Conservation (phyloP, 805 yeast genomes). For the Pichia ethanolica region DNA sequence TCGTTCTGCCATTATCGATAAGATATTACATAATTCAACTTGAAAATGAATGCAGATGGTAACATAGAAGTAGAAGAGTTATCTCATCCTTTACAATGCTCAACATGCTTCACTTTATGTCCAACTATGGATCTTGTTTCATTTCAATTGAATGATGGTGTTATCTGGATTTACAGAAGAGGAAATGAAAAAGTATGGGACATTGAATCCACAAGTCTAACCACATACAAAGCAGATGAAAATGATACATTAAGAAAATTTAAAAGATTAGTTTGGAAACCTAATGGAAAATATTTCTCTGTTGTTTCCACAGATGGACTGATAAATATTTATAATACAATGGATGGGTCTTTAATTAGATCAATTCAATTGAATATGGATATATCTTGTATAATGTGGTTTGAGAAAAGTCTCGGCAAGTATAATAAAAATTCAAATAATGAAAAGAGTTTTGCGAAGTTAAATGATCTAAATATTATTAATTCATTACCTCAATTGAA, state of each 20-base stretch:
- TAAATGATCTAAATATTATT: conserved; percentile 17
- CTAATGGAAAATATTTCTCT: conserved; percentile 27
- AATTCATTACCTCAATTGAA: conserved; percentile 22
- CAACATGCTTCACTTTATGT: conserved; percentile 21
- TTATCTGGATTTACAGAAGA: conserved; percentile 26
- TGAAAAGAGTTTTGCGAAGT: too few relatives aligned
- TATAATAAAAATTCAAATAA: too few relatives aligned
- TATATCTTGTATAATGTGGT: conserved; percentile 19
- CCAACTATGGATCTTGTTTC: conserved; percentile 31
- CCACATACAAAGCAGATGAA: not conserved
- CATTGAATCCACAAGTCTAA: conserved; percentile 13
- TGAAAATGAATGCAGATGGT: too few relatives aligned
- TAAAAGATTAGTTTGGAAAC: conserved; percentile 23
- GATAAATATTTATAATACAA: conserved; percentile 23
- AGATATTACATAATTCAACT: too few relatives aligned
- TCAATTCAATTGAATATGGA: conserved; percentile 12
- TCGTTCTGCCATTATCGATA: too few relatives aligned
- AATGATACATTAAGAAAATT: not conserved
- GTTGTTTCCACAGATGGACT: conserved; percentile 18
- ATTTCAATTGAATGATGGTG: conserved; percentile 20
- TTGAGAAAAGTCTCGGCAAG: not conserved
- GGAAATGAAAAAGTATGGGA: conserved; percentile 30
- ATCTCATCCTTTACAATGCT: conserved; percentile 1
- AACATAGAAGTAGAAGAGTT: conserved; percentile 1
- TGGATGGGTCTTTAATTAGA: conserved; percentile 22